Evolutionary conservation across 441 rosid genomes (phyloP).

Genomic region (Syzygium malaccense): DNA sequence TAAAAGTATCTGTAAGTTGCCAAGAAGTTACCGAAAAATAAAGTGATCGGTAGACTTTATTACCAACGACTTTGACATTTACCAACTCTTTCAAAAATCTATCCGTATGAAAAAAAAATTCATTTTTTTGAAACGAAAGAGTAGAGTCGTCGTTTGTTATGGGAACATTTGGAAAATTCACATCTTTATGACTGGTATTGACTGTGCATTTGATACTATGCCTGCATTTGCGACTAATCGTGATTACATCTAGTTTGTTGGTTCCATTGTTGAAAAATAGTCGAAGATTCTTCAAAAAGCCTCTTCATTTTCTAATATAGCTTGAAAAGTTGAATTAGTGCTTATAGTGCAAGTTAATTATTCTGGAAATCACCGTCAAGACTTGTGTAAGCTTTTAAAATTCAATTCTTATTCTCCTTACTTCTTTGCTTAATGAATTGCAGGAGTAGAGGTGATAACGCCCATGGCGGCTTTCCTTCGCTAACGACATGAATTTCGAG

Average conservation of each 20-base stretch:
- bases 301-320: neutral
- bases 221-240: neutral
- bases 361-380: neutral
- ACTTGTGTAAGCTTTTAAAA: neutral
- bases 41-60: neutral
- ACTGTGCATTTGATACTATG: neutral
- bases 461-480: neutral
- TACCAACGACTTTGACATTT: neutral
- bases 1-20: neutral
- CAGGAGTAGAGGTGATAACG: neutral
- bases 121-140: neutral
- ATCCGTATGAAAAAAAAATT: neutral
- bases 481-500: neutral
- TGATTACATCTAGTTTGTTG: accelerated
- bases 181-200: neutral
- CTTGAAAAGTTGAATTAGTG: neutral
- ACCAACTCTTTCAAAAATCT: too few species aligned
- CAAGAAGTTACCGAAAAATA: neutral
- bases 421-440: neutral
- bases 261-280: neutral
- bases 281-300: neutral
- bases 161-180: neutral
- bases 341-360: neutral
- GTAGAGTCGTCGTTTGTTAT: neutral
- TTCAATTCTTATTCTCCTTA: neutral